These are phyloP conservation scores for Syzygium aromaticum DNA, from an alignment of 345 rosid species.

Conservation along the genomic window DNA sequence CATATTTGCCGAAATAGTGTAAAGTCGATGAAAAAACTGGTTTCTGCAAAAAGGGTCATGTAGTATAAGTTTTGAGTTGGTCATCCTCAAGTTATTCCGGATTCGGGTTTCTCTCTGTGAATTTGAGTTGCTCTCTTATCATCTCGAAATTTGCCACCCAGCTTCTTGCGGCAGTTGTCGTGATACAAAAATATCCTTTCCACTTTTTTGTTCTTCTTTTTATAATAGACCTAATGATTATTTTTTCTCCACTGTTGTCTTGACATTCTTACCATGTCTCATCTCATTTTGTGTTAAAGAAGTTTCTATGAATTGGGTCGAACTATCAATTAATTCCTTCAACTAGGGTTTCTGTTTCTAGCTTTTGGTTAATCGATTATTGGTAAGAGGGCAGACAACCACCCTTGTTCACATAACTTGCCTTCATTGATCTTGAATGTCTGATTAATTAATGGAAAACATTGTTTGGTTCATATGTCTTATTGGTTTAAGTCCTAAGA, in stretches of 20 bases:
- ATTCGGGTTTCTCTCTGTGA: neutral
- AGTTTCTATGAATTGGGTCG: neutral
- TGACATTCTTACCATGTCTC: too few relatives aligned
- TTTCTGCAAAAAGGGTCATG: neutral
- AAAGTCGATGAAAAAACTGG: neutral
- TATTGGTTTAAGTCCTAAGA: too few relatives aligned
- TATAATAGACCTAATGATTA: too few relatives aligned
- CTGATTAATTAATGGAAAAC: neutral
- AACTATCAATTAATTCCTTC: neutral
- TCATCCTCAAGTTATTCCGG: neutral
- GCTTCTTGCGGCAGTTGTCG: too few relatives aligned
- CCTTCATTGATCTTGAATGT: slow-evolving; percentile 41
- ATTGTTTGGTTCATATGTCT: neutral
- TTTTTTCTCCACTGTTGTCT: too few relatives aligned
- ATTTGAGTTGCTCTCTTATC: too few relatives aligned
- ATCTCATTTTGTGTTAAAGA: too few relatives aligned
- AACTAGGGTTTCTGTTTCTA: neutral
- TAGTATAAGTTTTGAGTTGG: neutral
- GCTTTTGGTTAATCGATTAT: neutral
- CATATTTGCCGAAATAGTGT: neutral
- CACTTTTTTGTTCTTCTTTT: too few relatives aligned
- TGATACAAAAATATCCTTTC: too few relatives aligned
- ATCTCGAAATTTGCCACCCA: too few relatives aligned
- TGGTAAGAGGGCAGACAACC: neutral
- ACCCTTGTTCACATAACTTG: slow-evolving; percentile 46